Evolutionary conservation across 1,139 yeast species (phyloP).

Genomic region (Fermentozyma sake): DNA sequence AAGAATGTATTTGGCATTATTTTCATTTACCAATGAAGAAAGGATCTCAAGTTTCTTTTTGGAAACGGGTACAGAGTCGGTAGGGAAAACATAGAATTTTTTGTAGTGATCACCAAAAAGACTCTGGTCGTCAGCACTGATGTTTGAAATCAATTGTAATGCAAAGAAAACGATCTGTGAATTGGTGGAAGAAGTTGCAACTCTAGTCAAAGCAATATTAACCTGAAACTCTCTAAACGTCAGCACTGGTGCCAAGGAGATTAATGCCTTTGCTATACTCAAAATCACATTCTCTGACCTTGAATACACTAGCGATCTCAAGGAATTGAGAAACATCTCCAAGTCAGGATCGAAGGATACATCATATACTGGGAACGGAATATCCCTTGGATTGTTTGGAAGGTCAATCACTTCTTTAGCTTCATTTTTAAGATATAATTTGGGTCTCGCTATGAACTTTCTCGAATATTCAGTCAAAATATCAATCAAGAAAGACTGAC

Average conservation of each 20-base stretch:
- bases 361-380: slow-evolving; percentile 31
- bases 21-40: slow-evolving; percentile 50
- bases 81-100: slow-evolving; percentile 57
- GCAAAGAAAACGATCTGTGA: slow-evolving; percentile 33
- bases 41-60: slow-evolving; percentile 61
- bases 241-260: slow-evolving; percentile 50
- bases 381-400: slow-evolving; percentile 32
- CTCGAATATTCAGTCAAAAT: slow-evolving; percentile 65
- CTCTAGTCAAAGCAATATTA: slow-evolving; percentile 47
- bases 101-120: slow-evolving; percentile 45
- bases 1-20: slow-evolving; percentile 50
- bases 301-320: slow-evolving; percentile 43
- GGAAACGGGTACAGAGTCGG: slow-evolving; percentile 47
- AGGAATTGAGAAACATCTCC: slow-evolving; percentile 44
- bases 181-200: slow-evolving; percentile 24
- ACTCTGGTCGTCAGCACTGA: slow-evolving; percentile 33
- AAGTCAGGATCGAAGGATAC: slow-evolving; percentile 53
- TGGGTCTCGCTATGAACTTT: slow-evolving; percentile 53
- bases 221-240: slow-evolving; percentile 45
- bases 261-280: slow-evolving; percentile 54
- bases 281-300: slow-evolving; percentile 60
- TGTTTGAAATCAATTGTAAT: slow-evolving; percentile 37
- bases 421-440: slow-evolving; percentile 21
- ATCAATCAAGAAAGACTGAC: slow-evolving; percentile 61
- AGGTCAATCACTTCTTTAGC: slow-evolving; percentile 25